Evolutionary conservation across 192 early-diverging fungal species (phyloP).

Genomic region (Podila epigama): DNA sequence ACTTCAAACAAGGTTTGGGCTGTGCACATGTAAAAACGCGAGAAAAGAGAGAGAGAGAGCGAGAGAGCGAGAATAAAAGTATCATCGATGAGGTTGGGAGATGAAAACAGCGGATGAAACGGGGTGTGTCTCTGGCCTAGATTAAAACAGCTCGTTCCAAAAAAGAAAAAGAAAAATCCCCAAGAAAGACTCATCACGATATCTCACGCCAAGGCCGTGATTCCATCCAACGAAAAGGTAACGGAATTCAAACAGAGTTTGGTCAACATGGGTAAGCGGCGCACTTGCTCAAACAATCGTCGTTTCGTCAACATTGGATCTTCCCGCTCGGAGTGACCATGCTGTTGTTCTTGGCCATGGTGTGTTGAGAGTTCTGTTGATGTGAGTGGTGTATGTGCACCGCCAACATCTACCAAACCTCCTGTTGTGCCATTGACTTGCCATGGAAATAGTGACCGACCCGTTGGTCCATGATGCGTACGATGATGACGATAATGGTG

Average conservation of each 20-base stretch:
- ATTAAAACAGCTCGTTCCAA: too few species aligned
- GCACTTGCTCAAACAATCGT: conserved; percentile 24
- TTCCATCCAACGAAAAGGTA: conserved; percentile 6
- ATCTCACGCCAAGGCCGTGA: background rate
- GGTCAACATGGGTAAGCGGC: conserved; percentile 3
- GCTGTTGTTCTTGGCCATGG: background rate
- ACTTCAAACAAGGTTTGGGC: background rate
- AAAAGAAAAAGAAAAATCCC: too few species aligned
- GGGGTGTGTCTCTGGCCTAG: too few species aligned
- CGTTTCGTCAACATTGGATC: conserved; percentile 2
- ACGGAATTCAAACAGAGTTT: conserved; percentile 27
- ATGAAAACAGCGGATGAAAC: too few species aligned
- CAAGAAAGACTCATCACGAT: background rate
- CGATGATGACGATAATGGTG: too few species aligned
- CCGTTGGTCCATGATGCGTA: background rate
- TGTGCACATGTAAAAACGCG: background rate
- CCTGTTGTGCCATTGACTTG: background rate
- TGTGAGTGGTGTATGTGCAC: too few species aligned
- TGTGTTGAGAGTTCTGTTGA: too few species aligned
- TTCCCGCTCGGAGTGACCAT: background rate
- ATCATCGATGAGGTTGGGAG: too few species aligned
- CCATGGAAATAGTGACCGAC: background rate
- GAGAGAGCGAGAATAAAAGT: too few species aligned
- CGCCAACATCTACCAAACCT: background rate
- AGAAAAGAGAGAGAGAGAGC: too few species aligned